A percentile compares a stretch with the other conserved stretches of the same genome.
phyloP scores from a whole-genome alignment of 257 asterid species.

The Paraleonurus japonicus region DNA sequence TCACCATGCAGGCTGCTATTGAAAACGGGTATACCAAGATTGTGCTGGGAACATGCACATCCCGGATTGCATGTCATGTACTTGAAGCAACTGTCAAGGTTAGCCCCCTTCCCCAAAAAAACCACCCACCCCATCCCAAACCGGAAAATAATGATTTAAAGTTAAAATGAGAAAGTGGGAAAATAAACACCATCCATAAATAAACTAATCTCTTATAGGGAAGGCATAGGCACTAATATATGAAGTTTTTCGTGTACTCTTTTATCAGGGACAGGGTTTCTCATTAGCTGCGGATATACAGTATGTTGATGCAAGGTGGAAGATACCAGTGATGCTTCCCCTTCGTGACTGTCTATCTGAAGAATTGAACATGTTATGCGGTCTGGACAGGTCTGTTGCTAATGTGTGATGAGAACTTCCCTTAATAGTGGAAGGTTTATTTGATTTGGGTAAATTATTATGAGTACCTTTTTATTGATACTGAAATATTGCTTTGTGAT shows the following conservation, averaged over 20 bases:
- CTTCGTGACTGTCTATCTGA: conserved; percentile 82
- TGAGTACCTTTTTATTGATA: not conserved
- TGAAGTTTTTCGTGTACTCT: not conserved
- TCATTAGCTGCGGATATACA: conserved; percentile 92
- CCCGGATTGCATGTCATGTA: conserved; percentile 88
- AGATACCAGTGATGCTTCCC: conserved; percentile 78
- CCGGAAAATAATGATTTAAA: not conserved
- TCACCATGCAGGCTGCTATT: conserved; percentile 58
- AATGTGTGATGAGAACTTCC: not conserved
- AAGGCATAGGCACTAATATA: conserved; percentile 1
- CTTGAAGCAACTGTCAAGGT: conserved; percentile 97
- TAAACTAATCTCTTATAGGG: not conserved
- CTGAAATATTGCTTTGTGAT: conserved; percentile 29
- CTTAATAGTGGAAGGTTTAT: conserved; percentile 7
- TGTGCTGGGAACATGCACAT: conserved; percentile 46
- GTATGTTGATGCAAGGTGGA: conserved; percentile 89
- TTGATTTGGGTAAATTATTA: conserved; percentile 5
- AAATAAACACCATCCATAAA: not conserved
- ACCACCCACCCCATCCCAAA: not conserved
- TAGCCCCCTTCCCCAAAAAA: too few relatives aligned
- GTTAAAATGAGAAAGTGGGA: not conserved
- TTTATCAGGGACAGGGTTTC: conserved; percentile 84
- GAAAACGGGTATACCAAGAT: conserved; percentile 84
- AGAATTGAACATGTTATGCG: conserved; percentile 76
- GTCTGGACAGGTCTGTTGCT: conserved; percentile 68